These are phyloP conservation scores for Prunus persica DNA, from an alignment of 306 rosid species.

Conservation along the genomic window DNA sequence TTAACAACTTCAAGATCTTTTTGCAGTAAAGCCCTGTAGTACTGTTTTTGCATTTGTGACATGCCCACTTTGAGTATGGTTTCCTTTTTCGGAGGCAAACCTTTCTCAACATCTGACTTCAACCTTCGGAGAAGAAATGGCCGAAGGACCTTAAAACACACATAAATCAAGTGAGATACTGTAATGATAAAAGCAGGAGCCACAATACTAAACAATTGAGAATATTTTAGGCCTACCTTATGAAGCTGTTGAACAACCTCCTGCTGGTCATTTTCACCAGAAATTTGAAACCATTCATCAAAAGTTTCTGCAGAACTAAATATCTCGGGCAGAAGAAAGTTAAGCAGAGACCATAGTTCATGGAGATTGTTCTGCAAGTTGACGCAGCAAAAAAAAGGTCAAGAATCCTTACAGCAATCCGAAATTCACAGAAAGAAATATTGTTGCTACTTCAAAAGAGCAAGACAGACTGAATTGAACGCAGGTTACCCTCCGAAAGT, in stretches of 20 bases:
- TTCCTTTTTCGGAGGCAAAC: conserved; percentile 95
- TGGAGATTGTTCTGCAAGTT: conserved; percentile 86
- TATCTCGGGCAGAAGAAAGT: conserved; percentile 97
- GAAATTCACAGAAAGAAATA: background rate
- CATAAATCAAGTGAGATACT: conserved; percentile 11
- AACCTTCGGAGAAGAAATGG: conserved; percentile 96
- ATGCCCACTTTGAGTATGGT: conserved; percentile 96
- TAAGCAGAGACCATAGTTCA: conserved; percentile 95
- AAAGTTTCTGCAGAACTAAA: conserved; percentile 98
- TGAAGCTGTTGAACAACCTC: conserved; percentile 99
- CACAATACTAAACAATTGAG: background rate
- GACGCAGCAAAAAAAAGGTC: background rate
- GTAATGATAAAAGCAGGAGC: background rate
- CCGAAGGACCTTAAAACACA: conserved; percentile 68
- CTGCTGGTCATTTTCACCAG: conserved; percentile 98
- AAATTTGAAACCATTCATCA: conserved; percentile 99
- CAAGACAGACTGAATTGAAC: background rate
- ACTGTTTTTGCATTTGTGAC: conserved; percentile 98
- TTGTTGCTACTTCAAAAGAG: background rate
- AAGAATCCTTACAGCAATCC: background rate
- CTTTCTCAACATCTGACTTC: conserved; percentile 98
- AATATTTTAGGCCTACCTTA: conserved; percentile 50
- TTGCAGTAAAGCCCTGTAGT: conserved; percentile 86
- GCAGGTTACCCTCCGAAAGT: background rate
- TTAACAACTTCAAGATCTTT: conserved; percentile 99